These are phyloP conservation scores for Mesotaenium endlicherianum DNA, from an alignment of 139 green algal species.

Conservation along the genomic window DNA sequence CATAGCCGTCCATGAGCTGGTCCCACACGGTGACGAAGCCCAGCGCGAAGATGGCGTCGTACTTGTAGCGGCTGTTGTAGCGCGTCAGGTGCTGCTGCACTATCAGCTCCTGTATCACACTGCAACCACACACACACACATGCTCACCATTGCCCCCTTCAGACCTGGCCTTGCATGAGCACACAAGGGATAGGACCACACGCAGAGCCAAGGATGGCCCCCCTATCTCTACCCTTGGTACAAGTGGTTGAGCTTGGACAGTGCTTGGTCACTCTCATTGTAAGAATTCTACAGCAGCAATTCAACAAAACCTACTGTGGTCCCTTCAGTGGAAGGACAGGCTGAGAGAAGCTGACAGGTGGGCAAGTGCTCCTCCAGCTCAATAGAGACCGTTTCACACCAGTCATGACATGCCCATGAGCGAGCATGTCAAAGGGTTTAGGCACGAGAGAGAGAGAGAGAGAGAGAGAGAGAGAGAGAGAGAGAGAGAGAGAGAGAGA, in stretches of 20 bases:
- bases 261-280: neutral
- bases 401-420: too few species aligned
- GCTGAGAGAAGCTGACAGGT: too few species aligned
- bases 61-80: conserved; percentile 58
- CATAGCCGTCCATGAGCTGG: conserved; percentile 60
- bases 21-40: conserved; percentile 61
- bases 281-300: neutral
- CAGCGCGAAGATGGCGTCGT: conserved; percentile 55
- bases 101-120: conserved; percentile 58
- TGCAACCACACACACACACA: too few species aligned
- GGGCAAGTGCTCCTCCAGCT: too few species aligned
- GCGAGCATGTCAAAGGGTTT: too few species aligned
- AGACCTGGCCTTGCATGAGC: neutral
- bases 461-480: too few species aligned
- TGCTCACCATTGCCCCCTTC: neutral
- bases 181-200: neutral
- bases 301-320: neutral
- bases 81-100: conserved; percentile 57
- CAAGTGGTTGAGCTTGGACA: neutral
- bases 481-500: too few species aligned
- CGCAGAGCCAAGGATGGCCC: neutral
- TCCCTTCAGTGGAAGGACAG: too few species aligned
- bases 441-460: too few species aligned
- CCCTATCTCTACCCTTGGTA: too few species aligned
- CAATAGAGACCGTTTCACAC: too few species aligned